A percentile compares a stretch with the other conserved stretches of the same genome.
Evolutionary conservation across 495 filamentous ascomycete genomes (phyloP).

Genomic region (Talaromyces wortmannii): DNA sequence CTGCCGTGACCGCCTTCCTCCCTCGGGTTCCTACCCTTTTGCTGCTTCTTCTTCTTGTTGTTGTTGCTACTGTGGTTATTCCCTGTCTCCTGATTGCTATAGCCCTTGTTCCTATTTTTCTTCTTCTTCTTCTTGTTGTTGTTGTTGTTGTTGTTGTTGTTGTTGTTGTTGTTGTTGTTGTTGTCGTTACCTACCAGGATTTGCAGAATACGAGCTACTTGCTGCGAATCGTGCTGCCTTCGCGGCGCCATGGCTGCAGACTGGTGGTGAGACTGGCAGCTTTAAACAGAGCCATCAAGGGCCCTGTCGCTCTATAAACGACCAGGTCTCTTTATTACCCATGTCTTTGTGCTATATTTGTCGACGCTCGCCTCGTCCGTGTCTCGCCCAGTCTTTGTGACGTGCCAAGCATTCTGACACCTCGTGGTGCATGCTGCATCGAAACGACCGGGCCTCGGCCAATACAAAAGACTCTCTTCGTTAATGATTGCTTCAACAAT

Average conservation of each 20-base stretch:
- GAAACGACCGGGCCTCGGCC: no score
- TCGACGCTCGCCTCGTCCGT: not conserved
- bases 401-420: not conserved
- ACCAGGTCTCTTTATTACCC: not conserved
- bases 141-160: no score
- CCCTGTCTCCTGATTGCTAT: not conserved
- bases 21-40: not conserved
- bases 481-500: not conserved
- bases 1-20: not conserved
- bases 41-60: not conserved
- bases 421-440: no score
- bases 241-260: not conserved
- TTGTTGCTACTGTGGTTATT: not conserved
- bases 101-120: not conserved
- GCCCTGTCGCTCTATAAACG: not conserved
- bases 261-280: no score
- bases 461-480: no score
- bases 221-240: not conserved
- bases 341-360: not conserved
- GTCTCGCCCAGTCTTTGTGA: not conserved
- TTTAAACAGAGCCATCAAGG: not conserved
- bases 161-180: no score
- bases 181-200: no score
- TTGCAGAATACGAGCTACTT: not conserved
- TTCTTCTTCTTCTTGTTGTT: no score